A percentile compares a stretch with the other conserved stretches of the same genome.
Conservation (phyloP, 2,329 filamentous ascomycete species). For the Claviceps humidiphila region DNA sequence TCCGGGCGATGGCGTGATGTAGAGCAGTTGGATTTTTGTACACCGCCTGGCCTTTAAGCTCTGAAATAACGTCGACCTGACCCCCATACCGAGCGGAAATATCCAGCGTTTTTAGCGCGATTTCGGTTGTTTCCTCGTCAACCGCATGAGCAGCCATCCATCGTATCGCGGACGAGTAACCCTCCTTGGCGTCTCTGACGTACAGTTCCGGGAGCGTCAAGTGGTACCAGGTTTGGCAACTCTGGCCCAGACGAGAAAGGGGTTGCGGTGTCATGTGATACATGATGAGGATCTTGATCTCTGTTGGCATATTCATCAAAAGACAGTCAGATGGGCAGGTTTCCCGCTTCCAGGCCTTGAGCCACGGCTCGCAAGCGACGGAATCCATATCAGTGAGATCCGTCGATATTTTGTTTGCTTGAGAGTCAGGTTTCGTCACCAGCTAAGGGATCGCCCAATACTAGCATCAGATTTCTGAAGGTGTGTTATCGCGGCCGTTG, state of each 20-base stretch:
- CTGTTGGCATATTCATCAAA: not conserved
- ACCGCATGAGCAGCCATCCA: constrained; percentile 1
- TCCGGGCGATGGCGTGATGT: not conserved
- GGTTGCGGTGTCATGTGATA: not conserved
- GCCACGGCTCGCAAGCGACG: not conserved
- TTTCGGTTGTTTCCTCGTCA: not conserved
- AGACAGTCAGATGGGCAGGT: not conserved
- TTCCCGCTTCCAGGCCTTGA: not conserved
- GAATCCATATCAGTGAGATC: constrained; percentile 26
- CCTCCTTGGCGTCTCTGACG: not conserved
- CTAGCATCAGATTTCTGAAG: too few species aligned
- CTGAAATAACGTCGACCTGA: not conserved
- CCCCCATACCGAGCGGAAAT: not conserved
- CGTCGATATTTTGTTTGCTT: not conserved
- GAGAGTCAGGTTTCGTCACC: too few species aligned
- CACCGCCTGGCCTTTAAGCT: not conserved
- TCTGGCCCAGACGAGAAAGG: not conserved
- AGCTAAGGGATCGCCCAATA: too few species aligned
- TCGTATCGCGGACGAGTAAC: constrained; percentile 1
- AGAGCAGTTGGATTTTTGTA: not conserved
- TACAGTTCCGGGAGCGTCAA: not conserved
- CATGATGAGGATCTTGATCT: not conserved
- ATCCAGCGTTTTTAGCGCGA: not conserved
- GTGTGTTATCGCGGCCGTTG: too few species aligned
- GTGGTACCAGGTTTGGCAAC: not conserved